phyloP scores from a whole-genome alignment of 441 rosid species.

The Adansonia grandidieri region DNA sequence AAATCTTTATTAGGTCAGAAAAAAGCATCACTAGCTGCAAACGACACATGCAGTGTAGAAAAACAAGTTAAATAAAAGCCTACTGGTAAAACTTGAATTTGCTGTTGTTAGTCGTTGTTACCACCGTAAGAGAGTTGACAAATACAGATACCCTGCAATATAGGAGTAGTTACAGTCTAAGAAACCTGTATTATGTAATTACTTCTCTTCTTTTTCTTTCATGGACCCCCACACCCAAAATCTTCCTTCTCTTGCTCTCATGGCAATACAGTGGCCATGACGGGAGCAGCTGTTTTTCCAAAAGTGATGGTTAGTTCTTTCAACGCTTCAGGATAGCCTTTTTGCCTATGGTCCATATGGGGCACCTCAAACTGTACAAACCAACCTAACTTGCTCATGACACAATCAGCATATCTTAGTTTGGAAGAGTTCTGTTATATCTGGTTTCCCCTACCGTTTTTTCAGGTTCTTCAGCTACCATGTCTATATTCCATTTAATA shows the following conservation, averaged over 20 bases:
- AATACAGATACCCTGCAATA: neutral
- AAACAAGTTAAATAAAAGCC: constrained; percentile 27
- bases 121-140: constrained; percentile 27
- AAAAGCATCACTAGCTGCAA: constrained; percentile 17
- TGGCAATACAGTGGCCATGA: constrained; percentile 31
- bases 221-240: constrained; percentile 29
- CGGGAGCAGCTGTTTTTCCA: constrained; percentile 17
- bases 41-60: neutral
- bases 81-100: constrained; percentile 12
- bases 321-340: constrained; percentile 18
- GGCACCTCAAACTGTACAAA: constrained; percentile 31
- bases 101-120: neutral
- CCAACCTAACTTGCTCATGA: constrained; percentile 30
- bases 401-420: constrained; percentile 40
- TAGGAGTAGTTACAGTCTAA: constrained; percentile 23
- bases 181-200: neutral
- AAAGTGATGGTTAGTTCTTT: neutral
- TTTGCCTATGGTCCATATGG: constrained; percentile 36
- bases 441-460: constrained; percentile 28
- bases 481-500: constrained; percentile 43
- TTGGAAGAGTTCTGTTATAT: constrained; percentile 30
- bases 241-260: constrained; percentile 14
- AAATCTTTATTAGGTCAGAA: constrained; percentile 41
- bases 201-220: constrained; percentile 25
- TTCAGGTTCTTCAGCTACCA: constrained; percentile 29